Evolutionary conservation across 2,329 filamentous ascomycete species (phyloP), one percentile per base, ranked within the genome.

Genomic region (Aureobasidium sp.): DNA sequence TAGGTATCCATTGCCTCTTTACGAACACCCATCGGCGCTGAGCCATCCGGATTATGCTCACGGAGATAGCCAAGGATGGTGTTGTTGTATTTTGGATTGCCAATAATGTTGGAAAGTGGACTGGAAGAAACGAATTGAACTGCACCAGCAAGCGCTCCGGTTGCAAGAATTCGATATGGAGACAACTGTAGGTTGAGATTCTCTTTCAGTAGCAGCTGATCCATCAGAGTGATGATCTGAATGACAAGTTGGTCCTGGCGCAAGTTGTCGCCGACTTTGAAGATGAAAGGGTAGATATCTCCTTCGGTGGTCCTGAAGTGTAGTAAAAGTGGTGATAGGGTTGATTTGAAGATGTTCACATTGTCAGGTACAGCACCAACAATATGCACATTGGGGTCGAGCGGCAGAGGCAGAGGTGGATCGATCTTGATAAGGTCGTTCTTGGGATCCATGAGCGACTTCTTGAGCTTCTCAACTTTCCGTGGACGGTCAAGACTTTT

Each of bases 191-290:
- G 78, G 65, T 98, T 93, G 8, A 98, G 76, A 57, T 98, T 97
- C 66, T 98, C 93, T 65, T 97, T 96, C 56, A 88, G 88, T 4
- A 98, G 78, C 1, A 98, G 80, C 55, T 91, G 88, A 63, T 98
- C 93, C 93, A 98, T 98, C 14, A 98, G 79, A 0, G 89, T 95
- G 67, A 98, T 96, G 64, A 97, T 97, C 64, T 88, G 93, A 52
- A 98, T 94, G 30, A 98, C 91, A 2, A 98, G 80, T 66, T 98
- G 93, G 65, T 98, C 93, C 70, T 98, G 93, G 12, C 93, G 86
- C 48, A 98, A 76, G 66, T 98, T 93, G 66, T 98, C 93, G 30
- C 93, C 93, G 1, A 90, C 90, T 70, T 98, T 98, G 80, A 98
- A 98, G 50, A 97, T 86, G 58, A 98, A 86, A 8, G 91, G 86